Conservation (phyloP, 306 rosid genomes). For the Cajanus cajan region DNA sequence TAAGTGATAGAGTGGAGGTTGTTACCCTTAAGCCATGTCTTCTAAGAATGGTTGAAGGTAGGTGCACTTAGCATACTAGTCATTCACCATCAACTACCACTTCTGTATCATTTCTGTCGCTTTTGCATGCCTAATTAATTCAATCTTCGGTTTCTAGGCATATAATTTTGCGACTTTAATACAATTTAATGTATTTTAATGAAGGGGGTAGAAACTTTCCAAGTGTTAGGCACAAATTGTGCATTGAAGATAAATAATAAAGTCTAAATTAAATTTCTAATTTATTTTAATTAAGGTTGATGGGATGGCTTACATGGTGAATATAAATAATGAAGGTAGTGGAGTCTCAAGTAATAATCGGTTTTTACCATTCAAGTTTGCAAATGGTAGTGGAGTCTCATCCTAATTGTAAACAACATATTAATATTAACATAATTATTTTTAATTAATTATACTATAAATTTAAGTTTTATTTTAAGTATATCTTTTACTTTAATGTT, state of each 20-base stretch:
- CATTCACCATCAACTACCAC: constrained; percentile 32
- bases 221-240: not conserved
- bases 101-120: not conserved
- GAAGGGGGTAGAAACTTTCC: not conserved
- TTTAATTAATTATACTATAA: too few species aligned
- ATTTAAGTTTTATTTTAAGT: too few species aligned
- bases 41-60: constrained; percentile 91
- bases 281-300: not conserved
- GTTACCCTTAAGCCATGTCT: constrained; percentile 77
- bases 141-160: constrained; percentile 8
- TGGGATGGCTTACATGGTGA: not conserved
- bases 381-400: not conserved
- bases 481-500: too few species aligned
- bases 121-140: constrained; percentile 24
- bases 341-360: not conserved
- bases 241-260: not conserved
- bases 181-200: not conserved
- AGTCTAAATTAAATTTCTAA: not conserved
- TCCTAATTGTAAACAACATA: too few species aligned
- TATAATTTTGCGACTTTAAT: not conserved
- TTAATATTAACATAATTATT: too few species aligned
- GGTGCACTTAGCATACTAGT: constrained; percentile 40
- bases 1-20: constrained; percentile 69
- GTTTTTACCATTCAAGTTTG: constrained; percentile 1
- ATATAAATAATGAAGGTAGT: not conserved